Evolutionary conservation across 495 filamentous ascomycete species (phyloP), one percentile per base, ranked within the genome.

Genomic region (Apodospora peruviana): DNA sequence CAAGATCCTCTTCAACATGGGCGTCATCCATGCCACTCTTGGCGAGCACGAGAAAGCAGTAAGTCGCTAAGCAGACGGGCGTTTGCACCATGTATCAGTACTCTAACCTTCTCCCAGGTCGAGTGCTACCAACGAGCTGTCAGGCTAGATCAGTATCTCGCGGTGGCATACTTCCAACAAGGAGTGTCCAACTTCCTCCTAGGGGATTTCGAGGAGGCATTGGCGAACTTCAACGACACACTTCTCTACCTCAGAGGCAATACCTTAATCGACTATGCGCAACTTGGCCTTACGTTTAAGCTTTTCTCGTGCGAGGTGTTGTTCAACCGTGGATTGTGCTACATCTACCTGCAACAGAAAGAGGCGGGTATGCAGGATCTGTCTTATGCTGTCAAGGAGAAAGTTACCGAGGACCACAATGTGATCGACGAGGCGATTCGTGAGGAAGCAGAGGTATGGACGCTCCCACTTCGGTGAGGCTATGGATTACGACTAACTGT

Each of bases 221-320:
- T 97, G 51, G 90, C 90, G 44, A 97, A 99, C 71, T 99, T 99
- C 80, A 99, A 99, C 69, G 93, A 99, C 56, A 95, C 94, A 4
- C 73, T 99, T 46, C 73, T 95, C 24, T 97, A 96, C 66, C 82
- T 99, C 45, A 83, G 93, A 57, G 93, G 93, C 39, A 97, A 99
- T 66, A 90, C 88, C 36, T 86, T 87, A 62, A 99, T 99, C 72
- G 90, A 99, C 70, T 99, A 99, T 64, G 91, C 95, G 53, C 93
- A 99, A 66, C 75, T 99, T 38, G 93, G 93, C 11, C 78, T 99
- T 34, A 87, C 90, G 45, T 99, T 97, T 72, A 95, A 95, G 56
- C 75, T 99, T 4, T 96, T 87, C 69, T 96, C 93, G 4, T 99
- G 93, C 67, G 94, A 99, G 65, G 94, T 96, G 2, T 75, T 99